Evolutionary conservation across 768 basidiomycete species (phyloP), one percentile per base, ranked within the genome.

Genomic region (Cyathus striatus): DNA sequence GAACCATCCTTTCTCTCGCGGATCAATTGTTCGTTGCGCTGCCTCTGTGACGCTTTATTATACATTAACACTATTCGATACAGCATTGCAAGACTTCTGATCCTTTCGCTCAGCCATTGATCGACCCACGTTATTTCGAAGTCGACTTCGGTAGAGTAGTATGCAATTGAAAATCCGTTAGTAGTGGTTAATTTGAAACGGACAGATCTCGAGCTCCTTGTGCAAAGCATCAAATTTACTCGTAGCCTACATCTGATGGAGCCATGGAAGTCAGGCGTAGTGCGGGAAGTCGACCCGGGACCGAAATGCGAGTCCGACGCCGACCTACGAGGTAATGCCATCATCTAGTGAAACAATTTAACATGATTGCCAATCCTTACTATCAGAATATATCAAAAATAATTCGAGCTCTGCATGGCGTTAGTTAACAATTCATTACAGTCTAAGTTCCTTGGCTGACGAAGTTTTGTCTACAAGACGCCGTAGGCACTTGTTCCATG

Each of bases 401-500:
- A 47, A 22, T 22, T 41, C 53, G 12, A 45, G 35, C 20, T 62
- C 56, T 2, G 54, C 57, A 13, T 62, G 48, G 52, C 59, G 61
- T 62, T 42, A 23, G 55, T 50, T 18, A 17, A 32, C 12, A 32
- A 32, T 12, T 22, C 14, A 12, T 12, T 25, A 16, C 30, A 32
- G 30, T 12, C 30, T 2, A 17, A 4, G 4, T 26, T 22, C 20
- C 16, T 39, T 1, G 9, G 6, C 41, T 25, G 21, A 23, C 9
- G 34, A 20, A 30, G 13, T 25, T 37, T 6, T 24, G 21, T 32
- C 36, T 9, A 30, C 9, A 43, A 76, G 75, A 80, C 48, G 69
- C 73, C 10, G 53, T 68, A 20, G 70, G 72, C 4, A 66, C 75
- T 1, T 68, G 65, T 40, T 75, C 76, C 1, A 79, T 79, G 78